Percentiles rank a stretch among this genome's conserved stretches.
Evolutionary conservation across 176 grass and related monocot species (phyloP).

Genomic region (Zea luxurians): DNA sequence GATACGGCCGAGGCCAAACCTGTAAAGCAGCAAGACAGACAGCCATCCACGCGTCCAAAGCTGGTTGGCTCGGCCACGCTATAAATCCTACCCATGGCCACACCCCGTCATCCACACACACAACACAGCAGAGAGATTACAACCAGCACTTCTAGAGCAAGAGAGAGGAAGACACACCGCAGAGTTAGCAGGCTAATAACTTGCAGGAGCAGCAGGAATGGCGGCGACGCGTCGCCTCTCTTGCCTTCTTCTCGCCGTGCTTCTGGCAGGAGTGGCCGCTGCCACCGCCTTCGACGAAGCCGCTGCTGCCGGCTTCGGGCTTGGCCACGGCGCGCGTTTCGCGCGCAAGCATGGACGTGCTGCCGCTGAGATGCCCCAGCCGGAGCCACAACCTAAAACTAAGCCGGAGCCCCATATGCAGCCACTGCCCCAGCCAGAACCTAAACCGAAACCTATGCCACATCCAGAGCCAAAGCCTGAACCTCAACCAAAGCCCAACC

Average conservation of each 20-base stretch:
- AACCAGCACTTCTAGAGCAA: too few species aligned
- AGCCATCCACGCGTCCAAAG: background rate
- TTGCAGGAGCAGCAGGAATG: background rate
- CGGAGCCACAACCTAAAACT: background rate
- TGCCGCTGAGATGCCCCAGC: background rate
- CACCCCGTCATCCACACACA: background rate
- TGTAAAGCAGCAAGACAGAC: background rate
- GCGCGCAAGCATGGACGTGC: background rate
- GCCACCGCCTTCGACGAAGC: background rate
- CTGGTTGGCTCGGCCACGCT: background rate
- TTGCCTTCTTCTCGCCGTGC: conserved; percentile 9
- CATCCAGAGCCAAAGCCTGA: background rate
- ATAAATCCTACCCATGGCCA: background rate
- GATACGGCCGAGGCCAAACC: background rate
- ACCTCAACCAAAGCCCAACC: background rate
- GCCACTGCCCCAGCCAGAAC: background rate
- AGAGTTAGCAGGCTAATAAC: background rate
- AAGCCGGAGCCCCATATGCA: background rate
- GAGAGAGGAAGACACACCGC: too few species aligned
- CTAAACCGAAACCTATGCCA: background rate
- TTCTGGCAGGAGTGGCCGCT: background rate
- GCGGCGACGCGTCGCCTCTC: conserved; percentile 16
- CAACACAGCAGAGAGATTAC: background rate
- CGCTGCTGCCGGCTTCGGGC: background rate
- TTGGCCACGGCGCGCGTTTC: conserved; percentile 6